phyloP scores from a whole-genome alignment of 2,329 filamentous ascomycete species.

The Plectosphaerella sp. region DNA sequence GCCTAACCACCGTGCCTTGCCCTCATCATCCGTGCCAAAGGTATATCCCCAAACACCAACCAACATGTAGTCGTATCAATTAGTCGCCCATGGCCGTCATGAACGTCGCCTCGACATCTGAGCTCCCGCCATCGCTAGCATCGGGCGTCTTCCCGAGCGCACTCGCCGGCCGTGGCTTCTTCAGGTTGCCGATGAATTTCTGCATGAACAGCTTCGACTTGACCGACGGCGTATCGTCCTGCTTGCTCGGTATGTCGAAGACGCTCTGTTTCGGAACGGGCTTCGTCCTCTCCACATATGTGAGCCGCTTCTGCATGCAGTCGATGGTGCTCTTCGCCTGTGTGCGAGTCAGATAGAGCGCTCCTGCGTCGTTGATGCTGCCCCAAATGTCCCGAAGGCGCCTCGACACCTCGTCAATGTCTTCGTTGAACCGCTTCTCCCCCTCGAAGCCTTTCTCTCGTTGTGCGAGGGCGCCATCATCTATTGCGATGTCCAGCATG shows the following conservation, averaged over 20 bases:
- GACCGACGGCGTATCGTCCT: constrained; percentile 27
- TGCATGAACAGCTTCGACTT: constrained; percentile 47
- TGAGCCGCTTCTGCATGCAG: constrained; percentile 67
- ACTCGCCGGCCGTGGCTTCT: constrained; percentile 11
- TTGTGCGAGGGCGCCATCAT: constrained; percentile 44
- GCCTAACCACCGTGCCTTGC: too few species aligned
- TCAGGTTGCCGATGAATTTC: constrained; percentile 31
- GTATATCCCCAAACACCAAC: neutral
- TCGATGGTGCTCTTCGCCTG: constrained; percentile 76
- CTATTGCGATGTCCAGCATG: constrained; percentile 72
- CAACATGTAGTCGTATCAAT: neutral
- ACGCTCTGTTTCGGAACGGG: constrained; percentile 48
- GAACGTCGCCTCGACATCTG: constrained; percentile 9
- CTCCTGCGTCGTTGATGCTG: constrained; percentile 70
- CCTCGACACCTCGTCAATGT: constrained; percentile 62
- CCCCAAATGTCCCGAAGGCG: constrained; percentile 53
- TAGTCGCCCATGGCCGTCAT: constrained; percentile 8
- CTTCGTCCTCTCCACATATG: constrained; percentile 65
- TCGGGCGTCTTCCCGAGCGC: neutral
- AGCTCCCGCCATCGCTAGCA: neutral
- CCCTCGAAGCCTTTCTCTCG: constrained; percentile 21
- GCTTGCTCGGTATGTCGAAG: constrained; percentile 35
- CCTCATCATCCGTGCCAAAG: neutral
- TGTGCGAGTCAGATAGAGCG: constrained; percentile 65
- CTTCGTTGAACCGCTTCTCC: constrained; percentile 57